Conservation (phyloP, 106 monocot species). For the Acanthochlamys bracteata region DNA sequence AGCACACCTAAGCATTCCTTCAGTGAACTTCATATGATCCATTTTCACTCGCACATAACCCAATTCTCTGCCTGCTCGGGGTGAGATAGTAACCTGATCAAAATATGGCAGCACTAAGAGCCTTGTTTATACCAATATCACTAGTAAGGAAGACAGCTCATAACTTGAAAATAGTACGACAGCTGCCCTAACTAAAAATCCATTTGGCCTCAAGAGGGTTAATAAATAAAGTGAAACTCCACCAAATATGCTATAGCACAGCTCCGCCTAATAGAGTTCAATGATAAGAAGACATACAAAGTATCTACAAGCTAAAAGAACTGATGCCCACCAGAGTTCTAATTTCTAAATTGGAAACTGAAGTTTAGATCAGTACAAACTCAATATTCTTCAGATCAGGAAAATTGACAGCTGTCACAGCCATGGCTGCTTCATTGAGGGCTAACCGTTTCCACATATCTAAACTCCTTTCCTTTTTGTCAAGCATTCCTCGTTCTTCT, state of each 20-base stretch:
- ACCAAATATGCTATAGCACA: too few species aligned
- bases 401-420: conserved; percentile 80
- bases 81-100: conserved; percentile 66
- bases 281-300: not conserved
- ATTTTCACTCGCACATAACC: conserved; percentile 84
- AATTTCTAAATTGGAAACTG: not conserved
- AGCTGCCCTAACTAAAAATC: too few species aligned
- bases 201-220: too few species aligned
- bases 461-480: conserved; percentile 68
- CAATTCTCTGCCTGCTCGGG: conserved; percentile 89
- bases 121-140: too few species aligned
- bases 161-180: too few species aligned
- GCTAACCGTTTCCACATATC: conserved; percentile 80
- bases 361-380: conserved; percentile 52
- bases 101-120: too few species aligned
- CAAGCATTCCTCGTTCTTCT: conserved; percentile 90
- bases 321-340: too few species aligned
- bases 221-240: too few species aligned
- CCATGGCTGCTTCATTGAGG: conserved; percentile 91
- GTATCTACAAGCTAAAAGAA: too few species aligned
- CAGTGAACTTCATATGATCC: conserved; percentile 74
- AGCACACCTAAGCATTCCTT: conserved; percentile 74
- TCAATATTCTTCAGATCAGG: conserved; percentile 80
- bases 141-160: too few species aligned
- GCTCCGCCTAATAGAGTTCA: too few species aligned